Conservation (phyloP, 2,329 filamentous ascomycete genomes). For the Microdochium nivale region DNA sequence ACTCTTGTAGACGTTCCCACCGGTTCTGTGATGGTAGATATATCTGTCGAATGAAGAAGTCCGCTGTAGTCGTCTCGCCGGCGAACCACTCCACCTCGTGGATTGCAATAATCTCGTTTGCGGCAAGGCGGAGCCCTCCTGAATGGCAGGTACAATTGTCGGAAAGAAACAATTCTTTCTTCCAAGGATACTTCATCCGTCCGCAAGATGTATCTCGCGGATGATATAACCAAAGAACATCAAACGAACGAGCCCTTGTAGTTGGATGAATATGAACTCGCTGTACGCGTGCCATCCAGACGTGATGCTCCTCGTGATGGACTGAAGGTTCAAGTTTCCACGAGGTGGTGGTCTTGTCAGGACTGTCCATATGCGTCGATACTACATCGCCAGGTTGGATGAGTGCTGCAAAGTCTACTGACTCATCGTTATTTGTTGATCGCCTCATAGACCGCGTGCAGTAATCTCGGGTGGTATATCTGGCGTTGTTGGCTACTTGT, state of each 20-base stretch:
- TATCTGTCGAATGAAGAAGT: constrained; percentile 63
- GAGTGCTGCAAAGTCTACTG: constrained; percentile 11
- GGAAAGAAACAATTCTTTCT: constrained; percentile 68
- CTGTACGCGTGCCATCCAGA: constrained; percentile 68
- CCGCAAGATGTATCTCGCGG: constrained; percentile 63
- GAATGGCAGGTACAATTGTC: constrained; percentile 63
- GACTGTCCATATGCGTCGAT: constrained; percentile 33
- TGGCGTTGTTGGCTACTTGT: not conserved
- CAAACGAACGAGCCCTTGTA: constrained; percentile 35
- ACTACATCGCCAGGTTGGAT: constrained; percentile 40
- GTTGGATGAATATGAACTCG: constrained; percentile 27
- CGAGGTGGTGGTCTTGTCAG: constrained; percentile 34
- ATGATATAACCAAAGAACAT: constrained; percentile 67
- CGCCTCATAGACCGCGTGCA: not conserved
- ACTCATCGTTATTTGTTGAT: constrained; percentile 3
- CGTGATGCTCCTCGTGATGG: constrained; percentile 32
- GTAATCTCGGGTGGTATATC: not conserved
- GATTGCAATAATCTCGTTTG: constrained; percentile 46
- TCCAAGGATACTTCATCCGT: constrained; percentile 57
- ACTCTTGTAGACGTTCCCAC: constrained; percentile 49
- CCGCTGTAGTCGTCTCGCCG: constrained; percentile 31
- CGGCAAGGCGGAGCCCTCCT: constrained; percentile 30
- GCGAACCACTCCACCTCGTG: constrained; percentile 52
- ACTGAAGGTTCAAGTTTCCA: constrained; percentile 46
- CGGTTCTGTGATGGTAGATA: constrained; percentile 52